Base-by-base conservation (phyloP, 306 rosid genomes). In the Herpetospermum pedunculosum region DNA sequence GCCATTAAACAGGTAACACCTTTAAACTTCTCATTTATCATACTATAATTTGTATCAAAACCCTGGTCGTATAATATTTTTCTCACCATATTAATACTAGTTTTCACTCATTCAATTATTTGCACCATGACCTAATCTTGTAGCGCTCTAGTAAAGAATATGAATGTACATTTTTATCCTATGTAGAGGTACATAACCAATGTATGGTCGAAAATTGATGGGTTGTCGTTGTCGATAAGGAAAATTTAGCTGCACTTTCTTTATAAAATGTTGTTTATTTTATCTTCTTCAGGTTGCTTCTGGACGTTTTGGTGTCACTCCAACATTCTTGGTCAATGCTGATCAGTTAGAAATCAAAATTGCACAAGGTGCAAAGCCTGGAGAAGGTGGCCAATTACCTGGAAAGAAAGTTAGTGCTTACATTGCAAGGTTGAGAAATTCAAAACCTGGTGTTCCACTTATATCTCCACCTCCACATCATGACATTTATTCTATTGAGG, bases 401-500 rank as follows among this genome's bases (percentile, higher is more conserved):
- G 98, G 98, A 38, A 93, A 91, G 86, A 93, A 93, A 93, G 98
- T 93, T 77, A 93, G 99, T 85, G 96, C 96, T 81, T 94, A 94
- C 76, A 94, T 94, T 44, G 99, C 99, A 32, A 88, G 97, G 85
- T 83, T 94, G 89, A 94, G 99, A 81, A 94, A 91, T 79, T 94
- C 99, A 25, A 94, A 94, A 81, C 99, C 99, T 52, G 99, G 99
- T 77, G 97, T 94, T 60, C 99, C 99, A 6, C 99, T 94, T 77
- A 94, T 94, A 78, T 94, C 99, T 87, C 99, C 99, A 73, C 99
- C 99, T 55, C 99, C 99, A 77, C 99, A 94, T 78, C 99, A 94
- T 64, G 99, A 94, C 82, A 94, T 94, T 75, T 94, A 94, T 85
- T 94, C 99, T 72, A 94, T 94, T 26, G 99, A 94, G 85, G 99